phyloP scores from a whole-genome alignment of 176 grass and related monocot genomes.

The Lolium multiflorum region DNA sequence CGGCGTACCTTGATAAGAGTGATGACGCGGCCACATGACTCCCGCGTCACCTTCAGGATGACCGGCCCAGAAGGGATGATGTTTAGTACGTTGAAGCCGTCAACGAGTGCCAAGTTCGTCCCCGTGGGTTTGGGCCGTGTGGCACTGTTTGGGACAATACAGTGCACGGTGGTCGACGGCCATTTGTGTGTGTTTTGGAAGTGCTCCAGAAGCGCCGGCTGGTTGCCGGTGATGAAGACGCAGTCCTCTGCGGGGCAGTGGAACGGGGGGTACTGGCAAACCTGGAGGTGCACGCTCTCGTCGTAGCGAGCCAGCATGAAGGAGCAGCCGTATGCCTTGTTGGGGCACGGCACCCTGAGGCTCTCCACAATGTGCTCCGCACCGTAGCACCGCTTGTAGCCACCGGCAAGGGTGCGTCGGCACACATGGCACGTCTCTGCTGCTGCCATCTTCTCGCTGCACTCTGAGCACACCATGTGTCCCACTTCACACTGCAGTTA shows the following conservation, averaged over 20 bases:
- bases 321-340: background rate
- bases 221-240: background rate
- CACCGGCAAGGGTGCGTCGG: background rate
- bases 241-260: background rate
- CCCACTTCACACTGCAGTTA: background rate
- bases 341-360: background rate
- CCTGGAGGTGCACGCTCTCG: background rate
- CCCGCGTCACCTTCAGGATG: too few relatives aligned
- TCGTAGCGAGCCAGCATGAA: background rate
- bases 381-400: constrained; percentile 5
- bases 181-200: background rate
- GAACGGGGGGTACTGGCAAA: background rate
- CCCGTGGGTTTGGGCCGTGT: too few relatives aligned
- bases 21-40: too few relatives aligned
- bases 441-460: background rate
- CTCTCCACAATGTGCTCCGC: background rate
- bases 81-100: too few relatives aligned
- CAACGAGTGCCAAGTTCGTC: too few relatives aligned
- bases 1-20: too few relatives aligned
- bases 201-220: background rate
- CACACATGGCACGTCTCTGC: background rate
- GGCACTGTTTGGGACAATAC: too few relatives aligned
- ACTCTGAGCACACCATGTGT: background rate
- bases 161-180: too few relatives aligned
- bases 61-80: too few relatives aligned